These are phyloP conservation scores for Zymoseptoria ardabiliae DNA, from an alignment of 2,329 filamentous ascomycete genomes.

Conservation along the genomic window DNA sequence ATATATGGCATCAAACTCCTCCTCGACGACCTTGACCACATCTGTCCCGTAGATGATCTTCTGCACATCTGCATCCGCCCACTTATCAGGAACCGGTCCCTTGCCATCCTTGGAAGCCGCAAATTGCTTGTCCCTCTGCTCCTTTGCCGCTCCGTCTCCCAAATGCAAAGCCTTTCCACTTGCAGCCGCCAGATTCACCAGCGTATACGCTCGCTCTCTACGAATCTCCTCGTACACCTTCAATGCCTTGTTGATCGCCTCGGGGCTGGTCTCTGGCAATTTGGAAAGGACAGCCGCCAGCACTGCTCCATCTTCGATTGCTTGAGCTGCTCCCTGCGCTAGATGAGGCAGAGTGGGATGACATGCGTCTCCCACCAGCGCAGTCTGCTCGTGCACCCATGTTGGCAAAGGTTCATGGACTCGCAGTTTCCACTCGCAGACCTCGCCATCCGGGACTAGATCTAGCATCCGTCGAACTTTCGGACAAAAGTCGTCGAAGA, in stretches of 20 bases:
- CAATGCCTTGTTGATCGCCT: conserved; percentile 46
- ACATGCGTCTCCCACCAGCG: conserved; percentile 53
- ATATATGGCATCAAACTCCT: conserved; percentile 34
- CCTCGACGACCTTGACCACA: conserved; percentile 38
- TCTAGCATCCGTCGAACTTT: conserved; percentile 54
- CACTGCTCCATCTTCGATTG: conserved; percentile 57
- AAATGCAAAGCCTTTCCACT: conserved; percentile 49
- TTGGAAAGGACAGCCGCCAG: conserved; percentile 45
- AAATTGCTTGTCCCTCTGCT: conserved; percentile 51
- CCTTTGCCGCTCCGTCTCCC: conserved; percentile 51
- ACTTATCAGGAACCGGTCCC: conserved; percentile 44
- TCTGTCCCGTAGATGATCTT: conserved; percentile 43
- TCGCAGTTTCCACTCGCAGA: conserved; percentile 60
- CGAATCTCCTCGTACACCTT: conserved; percentile 50
- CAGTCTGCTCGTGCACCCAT: conserved; percentile 50
- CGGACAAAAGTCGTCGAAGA: conserved; percentile 55
- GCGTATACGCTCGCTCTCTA: conserved; percentile 49
- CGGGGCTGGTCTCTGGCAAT: conserved; percentile 40
- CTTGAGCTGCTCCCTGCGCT: conserved; percentile 58
- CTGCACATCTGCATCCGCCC: conserved; percentile 47
- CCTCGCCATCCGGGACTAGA: conserved; percentile 55
- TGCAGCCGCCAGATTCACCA: conserved; percentile 51
- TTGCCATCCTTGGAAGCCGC: conserved; percentile 31
- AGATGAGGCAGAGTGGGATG: conserved; percentile 59
- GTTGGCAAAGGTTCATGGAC: conserved; percentile 55